Base-by-base conservation (phyloP, 306 rosid species). In the Prosopis cineraria region DNA sequence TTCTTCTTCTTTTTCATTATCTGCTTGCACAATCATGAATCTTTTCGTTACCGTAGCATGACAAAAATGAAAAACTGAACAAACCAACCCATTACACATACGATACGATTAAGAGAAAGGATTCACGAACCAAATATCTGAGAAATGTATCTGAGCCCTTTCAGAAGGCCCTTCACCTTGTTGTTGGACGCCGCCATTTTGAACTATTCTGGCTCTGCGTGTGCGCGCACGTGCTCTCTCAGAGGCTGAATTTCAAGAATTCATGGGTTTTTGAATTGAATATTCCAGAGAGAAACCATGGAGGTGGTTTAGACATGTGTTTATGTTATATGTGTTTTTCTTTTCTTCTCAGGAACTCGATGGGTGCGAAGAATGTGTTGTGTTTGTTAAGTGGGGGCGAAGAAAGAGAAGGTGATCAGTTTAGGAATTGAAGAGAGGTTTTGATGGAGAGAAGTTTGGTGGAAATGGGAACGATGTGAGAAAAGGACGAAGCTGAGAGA, bases 101-200 rank as follows among this genome's bases (percentile, higher is more conserved):
- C n/a, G 48, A 24, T 22, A 50, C n/a, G 29, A 25, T 24, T 9
- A 45, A 34, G 33, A 73, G 39, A 37, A 50, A 50, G 25, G 36
- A 8, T 27, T 52, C 34, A 84, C 91, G 1, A 80, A 92, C 99
- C 99, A 88, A 93, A 96, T 48, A 96, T 90, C 45, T 96, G 97
- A 82, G 97, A 91, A 63, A 93, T 93, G 81, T 91, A 90, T 89
- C 97, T 89, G 2, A 96, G 81, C 55, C 99, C 98, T 79, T 88
- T 96, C 4, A 96, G 82, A 68, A 96, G 87, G 68, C 99, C 94
- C 87, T 96, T 96, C 97, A 96, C 84, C 88, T 96, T 95, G 47
- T 81, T 84, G 79, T 71, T 83, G 31, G 96, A 77, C 96, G 89
- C 3, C 29, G 70, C 48, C 47, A 53, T 92, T 37, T 53, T 70